These are phyloP conservation scores for Neckera pumila DNA, from an alignment of 225 moss, liverwort and hornwort species.

Conservation along the genomic window DNA sequence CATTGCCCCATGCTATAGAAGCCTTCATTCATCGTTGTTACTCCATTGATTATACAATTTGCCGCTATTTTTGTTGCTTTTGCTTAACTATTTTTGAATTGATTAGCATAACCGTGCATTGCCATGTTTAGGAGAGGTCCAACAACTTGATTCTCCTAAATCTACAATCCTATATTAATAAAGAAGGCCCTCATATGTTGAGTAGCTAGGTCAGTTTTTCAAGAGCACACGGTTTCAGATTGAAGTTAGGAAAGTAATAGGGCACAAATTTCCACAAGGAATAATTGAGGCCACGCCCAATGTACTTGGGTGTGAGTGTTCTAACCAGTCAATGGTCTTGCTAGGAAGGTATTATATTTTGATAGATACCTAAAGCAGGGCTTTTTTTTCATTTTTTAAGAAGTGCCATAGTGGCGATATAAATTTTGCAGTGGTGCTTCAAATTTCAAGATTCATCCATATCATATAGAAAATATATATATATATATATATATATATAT, in stretches of 20 bases:
- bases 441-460: no score
- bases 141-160: rapidly evolving
- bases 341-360: not conserved
- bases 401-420: no score
- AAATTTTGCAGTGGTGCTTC: no score
- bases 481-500: no score
- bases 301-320: rapidly evolving
- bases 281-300: rapidly evolving
- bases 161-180: rapidly evolving
- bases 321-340: rapidly evolving
- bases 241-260: not conserved
- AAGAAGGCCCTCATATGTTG: rapidly evolving
- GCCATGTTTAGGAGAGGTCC: rapidly evolving
- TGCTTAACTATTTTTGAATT: rapidly evolving
- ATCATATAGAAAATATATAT: no score
- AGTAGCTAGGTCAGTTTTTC: rapidly evolving
- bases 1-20: rapidly evolving
- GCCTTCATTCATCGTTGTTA: not conserved
- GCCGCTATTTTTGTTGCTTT: rapidly evolving
- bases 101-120: rapidly evolving
- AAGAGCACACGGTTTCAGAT: rapidly evolving
- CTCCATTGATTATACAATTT: not conserved
- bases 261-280: not conserved
- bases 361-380: no score
- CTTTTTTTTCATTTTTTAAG: no score